Evolutionary conservation across 2,329 filamentous ascomycete species (phyloP), one percentile per base, ranked within the genome.

Genomic region (Arthrobotrys sphaeroides): DNA sequence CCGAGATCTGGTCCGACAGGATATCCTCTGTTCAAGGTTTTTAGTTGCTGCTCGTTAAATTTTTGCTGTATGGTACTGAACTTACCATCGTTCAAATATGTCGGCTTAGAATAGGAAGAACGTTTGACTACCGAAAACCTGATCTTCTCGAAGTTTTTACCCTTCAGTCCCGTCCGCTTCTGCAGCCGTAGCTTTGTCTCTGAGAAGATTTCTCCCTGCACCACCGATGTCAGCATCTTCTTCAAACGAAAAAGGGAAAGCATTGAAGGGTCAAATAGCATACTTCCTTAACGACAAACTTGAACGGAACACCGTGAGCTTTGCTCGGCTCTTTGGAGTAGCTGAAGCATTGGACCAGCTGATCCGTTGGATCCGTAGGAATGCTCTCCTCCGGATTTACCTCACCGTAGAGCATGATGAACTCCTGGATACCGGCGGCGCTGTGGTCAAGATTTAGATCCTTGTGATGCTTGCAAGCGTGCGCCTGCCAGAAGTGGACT

Each of bases 91-190:
- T 90, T 89, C 51, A 99, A 85, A 84, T 96, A 96, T 73, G 89
- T 87, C 24, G 93, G 91, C 81, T 91, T 93, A 40, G 91, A 89
- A 83, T 92, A 96, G 60, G 88, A 86, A 79, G 84, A 79, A 81
- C 91, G 86, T 82, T 89, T 86, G 60, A 97, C 87, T 31, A 96
- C 83, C 5, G 93, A 91, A 85, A 99, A 97, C 83, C 96, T 97
- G 83, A 99, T 95, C 86, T 98, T 98, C 83, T 99, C 94, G 79
- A 99, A 94, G 78, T 93, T 93, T 86, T 99, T 99, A 82, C 95
- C 96, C 83, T 97, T 97, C 84, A 99, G 90, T 24, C 94, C 94
- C 0, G 92, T 97, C 73, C 94, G 88, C 83, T 94, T 94, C 79
- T 95, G 94, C 2, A 99, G 85, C n/a, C 95, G 89, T 84, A 96